Evolutionary conservation across 805 yeast genomes (phyloP).

Genomic region (Cyberlindnera lachancei): DNA sequence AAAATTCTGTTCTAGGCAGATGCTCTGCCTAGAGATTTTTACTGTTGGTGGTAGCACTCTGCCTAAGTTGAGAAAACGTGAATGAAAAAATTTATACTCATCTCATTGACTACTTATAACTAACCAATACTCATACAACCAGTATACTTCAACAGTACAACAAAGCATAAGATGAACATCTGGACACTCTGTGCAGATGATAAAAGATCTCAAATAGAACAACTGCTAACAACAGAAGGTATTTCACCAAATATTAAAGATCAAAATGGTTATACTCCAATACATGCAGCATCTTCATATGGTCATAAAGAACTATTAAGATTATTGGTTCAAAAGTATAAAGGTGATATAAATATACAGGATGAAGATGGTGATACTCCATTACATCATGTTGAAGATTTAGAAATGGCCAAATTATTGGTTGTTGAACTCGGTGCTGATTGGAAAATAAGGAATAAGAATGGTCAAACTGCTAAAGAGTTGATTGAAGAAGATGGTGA

Average conservation of each 20-base stretch:
- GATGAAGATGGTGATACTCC: slow-evolving; percentile 96
- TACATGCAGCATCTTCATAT: slow-evolving; percentile 96
- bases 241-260: slow-evolving; percentile 70
- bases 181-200: slow-evolving; percentile 97
- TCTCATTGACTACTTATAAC: too few species aligned
- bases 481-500: slow-evolving; percentile 82
- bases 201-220: slow-evolving; percentile 49
- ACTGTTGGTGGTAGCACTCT: too few species aligned
- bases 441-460: slow-evolving; percentile 53
- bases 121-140: too few species aligned
- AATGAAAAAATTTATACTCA: too few species aligned
- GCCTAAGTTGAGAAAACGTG: too few species aligned
- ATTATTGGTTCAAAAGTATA: slow-evolving; percentile 44
- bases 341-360: slow-evolving; percentile 76
- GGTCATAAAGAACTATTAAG: slow-evolving; percentile 66
- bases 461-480: slow-evolving; percentile 67
- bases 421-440: slow-evolving; percentile 68
- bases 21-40: too few species aligned
- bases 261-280: slow-evolving; percentile 91
- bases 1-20: too few species aligned
- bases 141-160: too few species aligned
- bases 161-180: slow-evolving; percentile 43
- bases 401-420: slow-evolving; percentile 53
- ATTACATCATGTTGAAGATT: slow-evolving; percentile 79
- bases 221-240: slow-evolving; percentile 43